Evolutionary conservation across 2,329 filamentous ascomycete species (phyloP).

Genomic region (Pseudogymnoascus destructans): DNA sequence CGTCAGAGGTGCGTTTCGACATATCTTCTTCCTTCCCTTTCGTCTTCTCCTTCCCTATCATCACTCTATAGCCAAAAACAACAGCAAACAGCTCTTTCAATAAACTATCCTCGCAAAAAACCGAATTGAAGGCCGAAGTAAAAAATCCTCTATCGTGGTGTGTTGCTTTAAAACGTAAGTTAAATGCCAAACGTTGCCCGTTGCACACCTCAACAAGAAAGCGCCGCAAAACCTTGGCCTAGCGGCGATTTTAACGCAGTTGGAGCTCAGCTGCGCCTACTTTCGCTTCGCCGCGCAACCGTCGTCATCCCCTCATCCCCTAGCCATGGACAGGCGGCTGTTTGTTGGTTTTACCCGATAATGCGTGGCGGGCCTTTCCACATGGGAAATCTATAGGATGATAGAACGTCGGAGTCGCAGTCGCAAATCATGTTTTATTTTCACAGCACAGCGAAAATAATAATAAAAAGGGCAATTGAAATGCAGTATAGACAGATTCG

Average conservation of each 20-base stretch:
- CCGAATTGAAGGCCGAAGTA: not conserved
- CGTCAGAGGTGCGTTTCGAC: slow-evolving; percentile 5
- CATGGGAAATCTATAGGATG: not conserved
- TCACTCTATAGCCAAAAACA: not conserved
- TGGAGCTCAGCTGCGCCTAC: not conserved
- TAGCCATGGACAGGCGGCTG: too few species aligned
- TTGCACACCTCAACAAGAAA: not conserved
- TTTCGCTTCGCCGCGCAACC: not conserved
- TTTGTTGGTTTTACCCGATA: too few species aligned
- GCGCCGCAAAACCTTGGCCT: not conserved
- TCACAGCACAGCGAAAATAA: not conserved
- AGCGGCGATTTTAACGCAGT: not conserved
- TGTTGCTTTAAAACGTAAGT: too few species aligned
- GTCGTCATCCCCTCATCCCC: not conserved
- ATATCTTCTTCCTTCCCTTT: not conserved
- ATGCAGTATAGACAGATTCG: not conserved
- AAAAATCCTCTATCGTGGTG: not conserved
- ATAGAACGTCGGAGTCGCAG: too few species aligned
- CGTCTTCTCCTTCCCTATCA: not conserved
- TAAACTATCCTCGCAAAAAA: not conserved
- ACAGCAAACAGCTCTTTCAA: not conserved
- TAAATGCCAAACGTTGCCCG: too few species aligned
- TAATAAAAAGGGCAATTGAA: not conserved
- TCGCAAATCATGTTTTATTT: not conserved
- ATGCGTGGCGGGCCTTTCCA: not conserved